These are phyloP conservation scores for Backusella circina DNA, from an alignment of 192 early-diverging fungal species.

Conservation along the genomic window DNA sequence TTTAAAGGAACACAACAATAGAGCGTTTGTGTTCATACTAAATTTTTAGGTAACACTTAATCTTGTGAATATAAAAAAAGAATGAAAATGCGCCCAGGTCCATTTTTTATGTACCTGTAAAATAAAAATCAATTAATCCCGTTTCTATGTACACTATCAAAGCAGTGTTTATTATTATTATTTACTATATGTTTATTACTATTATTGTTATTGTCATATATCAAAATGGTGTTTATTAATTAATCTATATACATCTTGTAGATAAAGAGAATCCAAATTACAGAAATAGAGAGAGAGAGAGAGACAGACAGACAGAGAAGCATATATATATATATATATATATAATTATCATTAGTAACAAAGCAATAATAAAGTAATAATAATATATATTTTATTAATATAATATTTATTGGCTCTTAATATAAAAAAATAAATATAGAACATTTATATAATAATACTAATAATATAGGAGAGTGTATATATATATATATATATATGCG, in stretches of 20 bases:
- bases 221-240: background rate
- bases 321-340: too few species aligned
- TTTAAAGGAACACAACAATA: constrained; percentile 1
- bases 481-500: too few species aligned
- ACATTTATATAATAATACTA: background rate
- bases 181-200: background rate
- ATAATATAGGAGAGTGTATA: background rate
- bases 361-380: background rate
- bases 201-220: background rate
- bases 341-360: background rate
- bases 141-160: too few species aligned
- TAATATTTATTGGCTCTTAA: background rate
- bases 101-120: background rate
- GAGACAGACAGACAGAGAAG: too few species aligned
- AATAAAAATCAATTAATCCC: background rate
- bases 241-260: background rate
- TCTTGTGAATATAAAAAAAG: background rate
- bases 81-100: background rate
- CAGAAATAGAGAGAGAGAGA: background rate
- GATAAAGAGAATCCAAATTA: background rate
- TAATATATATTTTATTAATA: background rate
- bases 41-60: background rate
- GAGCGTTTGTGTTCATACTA: constrained; percentile 3
- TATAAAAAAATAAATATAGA: background rate
- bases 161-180: background rate